Evolutionary conservation across 192 early-diverging fungal genomes (phyloP).

Genomic region (Mortierella hygrophila): DNA sequence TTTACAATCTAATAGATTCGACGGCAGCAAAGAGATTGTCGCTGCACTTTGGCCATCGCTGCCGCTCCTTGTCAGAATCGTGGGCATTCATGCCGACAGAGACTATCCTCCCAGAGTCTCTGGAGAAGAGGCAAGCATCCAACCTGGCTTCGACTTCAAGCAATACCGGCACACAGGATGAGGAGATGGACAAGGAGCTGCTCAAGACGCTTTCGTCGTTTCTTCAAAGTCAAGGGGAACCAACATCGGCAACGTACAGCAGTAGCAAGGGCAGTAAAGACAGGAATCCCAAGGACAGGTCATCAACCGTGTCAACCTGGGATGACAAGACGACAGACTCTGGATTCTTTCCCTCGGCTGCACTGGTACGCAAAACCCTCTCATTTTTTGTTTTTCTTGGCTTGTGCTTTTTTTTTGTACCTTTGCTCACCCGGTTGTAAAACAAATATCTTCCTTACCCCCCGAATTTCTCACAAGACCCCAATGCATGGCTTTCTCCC

Average conservation of each 20-base stretch:
- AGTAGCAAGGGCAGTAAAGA: background rate
- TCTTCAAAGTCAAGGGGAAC: conserved; percentile 29
- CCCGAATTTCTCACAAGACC: background rate
- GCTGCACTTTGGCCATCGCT: conserved; percentile 28
- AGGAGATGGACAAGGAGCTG: conserved; percentile 21
- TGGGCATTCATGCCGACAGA: conserved; percentile 21
- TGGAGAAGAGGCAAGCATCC: conserved; percentile 7
- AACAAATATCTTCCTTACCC: background rate
- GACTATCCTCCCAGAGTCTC: conserved; percentile 17
- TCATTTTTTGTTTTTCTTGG: background rate
- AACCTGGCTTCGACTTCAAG: background rate
- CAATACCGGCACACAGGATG: background rate
- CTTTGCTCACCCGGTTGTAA: background rate
- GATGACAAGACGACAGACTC: background rate
- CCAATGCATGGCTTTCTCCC: background rate
- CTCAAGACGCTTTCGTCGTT: conserved; percentile 37
- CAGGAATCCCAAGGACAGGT: conserved; percentile 6
- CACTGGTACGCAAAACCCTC: conserved; percentile 19
- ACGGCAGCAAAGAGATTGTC: conserved; percentile 38
- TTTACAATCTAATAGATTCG: conserved; percentile 23
- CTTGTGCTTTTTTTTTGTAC: background rate
- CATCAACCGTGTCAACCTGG: conserved; percentile 10
- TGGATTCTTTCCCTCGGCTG: conserved; percentile 24
- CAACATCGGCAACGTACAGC: background rate
- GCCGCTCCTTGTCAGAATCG: conserved; percentile 42